These are phyloP conservation scores for Plasmodiophora brassicae DNA, from an alignment of 208 protist species.

Conservation along the genomic window DNA sequence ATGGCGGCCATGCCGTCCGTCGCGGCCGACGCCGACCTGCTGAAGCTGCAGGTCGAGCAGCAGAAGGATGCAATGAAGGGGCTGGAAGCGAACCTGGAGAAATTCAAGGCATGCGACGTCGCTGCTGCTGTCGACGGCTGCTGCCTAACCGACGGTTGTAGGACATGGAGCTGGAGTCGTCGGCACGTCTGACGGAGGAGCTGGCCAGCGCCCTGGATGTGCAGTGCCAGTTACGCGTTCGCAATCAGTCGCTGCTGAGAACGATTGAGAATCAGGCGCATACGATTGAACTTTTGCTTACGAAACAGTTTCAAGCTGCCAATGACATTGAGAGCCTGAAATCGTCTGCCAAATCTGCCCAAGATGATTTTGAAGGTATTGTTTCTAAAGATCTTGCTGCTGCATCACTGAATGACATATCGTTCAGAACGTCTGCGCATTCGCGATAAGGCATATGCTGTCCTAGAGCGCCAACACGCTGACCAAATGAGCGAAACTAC, in stretches of 20 bases:
- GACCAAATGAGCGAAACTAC: too few relatives aligned
- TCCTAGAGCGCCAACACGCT: background rate
- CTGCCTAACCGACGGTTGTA: too few relatives aligned
- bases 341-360: too few relatives aligned
- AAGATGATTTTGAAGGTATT: background rate
- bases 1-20: too few relatives aligned
- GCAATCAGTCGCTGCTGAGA: background rate
- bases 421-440: background rate
- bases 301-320: background rate
- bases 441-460: background rate
- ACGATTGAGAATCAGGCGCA: background rate
- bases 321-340: background rate
- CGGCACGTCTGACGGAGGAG: background rate
- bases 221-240: background rate
- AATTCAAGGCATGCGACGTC: too few relatives aligned
- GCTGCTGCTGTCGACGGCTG: too few relatives aligned
- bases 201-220: background rate
- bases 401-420: background rate
- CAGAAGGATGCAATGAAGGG: too few relatives aligned
- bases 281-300: slow-evolving; percentile 13
- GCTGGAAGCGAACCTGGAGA: too few relatives aligned
- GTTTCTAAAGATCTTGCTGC: background rate
- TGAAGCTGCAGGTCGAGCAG: too few relatives aligned
- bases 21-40: too few relatives aligned
- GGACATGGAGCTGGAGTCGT: slow-evolving; percentile 21